phyloP scores from a whole-genome alignment of 2,329 filamentous ascomycete genomes.

The Botrytis tulipae region DNA sequence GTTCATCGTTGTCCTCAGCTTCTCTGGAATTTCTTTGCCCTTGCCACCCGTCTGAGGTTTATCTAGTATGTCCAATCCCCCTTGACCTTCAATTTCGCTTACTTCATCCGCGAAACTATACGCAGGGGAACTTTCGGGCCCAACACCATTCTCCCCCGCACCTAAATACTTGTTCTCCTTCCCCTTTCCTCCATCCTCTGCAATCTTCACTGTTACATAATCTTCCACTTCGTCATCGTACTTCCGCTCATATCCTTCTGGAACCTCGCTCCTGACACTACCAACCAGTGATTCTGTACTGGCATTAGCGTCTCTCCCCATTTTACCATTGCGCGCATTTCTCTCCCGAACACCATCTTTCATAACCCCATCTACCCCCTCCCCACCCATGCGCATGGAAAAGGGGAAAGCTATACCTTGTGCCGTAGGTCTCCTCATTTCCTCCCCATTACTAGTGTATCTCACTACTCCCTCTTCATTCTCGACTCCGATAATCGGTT shows the following conservation, averaged over 20 bases:
- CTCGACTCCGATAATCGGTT: background rate
- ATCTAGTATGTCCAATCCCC: background rate
- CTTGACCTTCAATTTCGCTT: background rate
- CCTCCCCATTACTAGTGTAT: background rate
- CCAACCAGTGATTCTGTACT: slow-evolving; percentile 4
- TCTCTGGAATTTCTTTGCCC: background rate
- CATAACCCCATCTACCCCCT: slow-evolving; percentile 2
- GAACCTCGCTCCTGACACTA: background rate
- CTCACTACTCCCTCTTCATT: background rate
- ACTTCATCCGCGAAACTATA: background rate
- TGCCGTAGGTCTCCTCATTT: slow-evolving; percentile 8
- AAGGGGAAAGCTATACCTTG: slow-evolving; percentile 9
- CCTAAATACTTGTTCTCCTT: background rate
- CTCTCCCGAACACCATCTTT: slow-evolving; percentile 5
- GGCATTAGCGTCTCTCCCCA: background rate
- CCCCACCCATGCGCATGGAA: slow-evolving; percentile 6
- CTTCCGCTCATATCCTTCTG: background rate
- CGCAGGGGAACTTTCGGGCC: background rate
- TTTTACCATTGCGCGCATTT: background rate
- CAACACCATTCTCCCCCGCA: background rate
- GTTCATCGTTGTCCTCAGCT: background rate
- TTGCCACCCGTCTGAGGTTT: background rate
- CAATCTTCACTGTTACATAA: background rate
- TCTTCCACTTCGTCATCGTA: background rate
- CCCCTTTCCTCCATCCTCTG: background rate